Base-by-base conservation (phyloP, 257 asterid genomes). In the Scutellaria minor region DNA sequence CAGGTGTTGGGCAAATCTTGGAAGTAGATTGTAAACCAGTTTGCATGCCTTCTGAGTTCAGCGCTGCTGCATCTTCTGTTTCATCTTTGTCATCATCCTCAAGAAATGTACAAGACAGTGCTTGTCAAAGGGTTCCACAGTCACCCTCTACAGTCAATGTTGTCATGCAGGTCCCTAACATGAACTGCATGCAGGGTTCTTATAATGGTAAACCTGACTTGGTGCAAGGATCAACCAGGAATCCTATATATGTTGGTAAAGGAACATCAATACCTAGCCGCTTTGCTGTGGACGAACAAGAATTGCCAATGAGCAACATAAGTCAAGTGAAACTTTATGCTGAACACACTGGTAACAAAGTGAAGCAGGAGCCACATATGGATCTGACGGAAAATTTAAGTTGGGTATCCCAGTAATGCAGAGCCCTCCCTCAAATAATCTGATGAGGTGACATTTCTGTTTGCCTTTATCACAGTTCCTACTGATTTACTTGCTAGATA, bases 361-460 rank as follows among this genome's bases (percentile, higher is more conserved):
- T 88, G 82, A 90, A 90, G 86, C 86, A 74, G 85, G 95, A 88
- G 78, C 86, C 89, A 15, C 78, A 44, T 72, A 75, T 73, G 85
- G 83, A 80, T 80, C 61, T 84, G 46, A 47, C 12, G 63, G 85
- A 84, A 58, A 87, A 77, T 83, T 77, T 75, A 27, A 40, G 71
- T 71, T 85, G 74, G 84, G 86, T 11, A 27, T 76, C 75, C 81
- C 83, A 15, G 66, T 61, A 44, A 75, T 72, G 75, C 85, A 58
- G 72, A 77, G 45, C 22, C 37, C 80, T 72, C 60, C 83, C 77
- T 53, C 82, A 46, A 81, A 81, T 78, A 91, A 85, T 76, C 81
- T 68, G 50, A 88, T 70, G 88, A 75, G 95, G 95, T 90, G 78
- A 73, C 72, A 7, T 65, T 50, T 55, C 60, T 64, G 48, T 58